A percentile compares a stretch with the other conserved stretches of the same genome.
phyloP scores from a whole-genome alignment of 768 basidiomycete genomes.

The Tulasnella sp. region DNA sequence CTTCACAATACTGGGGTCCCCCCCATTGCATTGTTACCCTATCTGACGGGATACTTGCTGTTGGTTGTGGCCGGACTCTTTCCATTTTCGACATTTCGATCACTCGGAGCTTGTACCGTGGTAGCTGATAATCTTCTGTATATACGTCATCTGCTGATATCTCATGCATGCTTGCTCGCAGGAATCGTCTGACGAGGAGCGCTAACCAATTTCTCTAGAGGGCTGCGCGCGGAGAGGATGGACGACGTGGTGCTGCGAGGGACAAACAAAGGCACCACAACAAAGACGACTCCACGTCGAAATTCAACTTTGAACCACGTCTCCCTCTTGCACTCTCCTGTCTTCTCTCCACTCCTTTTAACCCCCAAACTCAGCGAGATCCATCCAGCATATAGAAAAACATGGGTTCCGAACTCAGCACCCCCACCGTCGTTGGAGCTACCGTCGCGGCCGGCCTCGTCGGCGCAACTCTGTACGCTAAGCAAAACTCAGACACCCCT shows the following conservation, averaged over 20 bases:
- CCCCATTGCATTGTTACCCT: not conserved
- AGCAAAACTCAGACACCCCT: conserved; percentile 25
- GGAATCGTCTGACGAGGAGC: too few relatives aligned
- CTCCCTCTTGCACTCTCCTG: not conserved
- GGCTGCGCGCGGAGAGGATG: too few relatives aligned
- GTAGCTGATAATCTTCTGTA: too few relatives aligned
- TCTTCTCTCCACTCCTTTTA: not conserved
- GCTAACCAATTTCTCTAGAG: too few relatives aligned
- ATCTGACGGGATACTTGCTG: not conserved
- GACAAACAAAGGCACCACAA: not conserved
- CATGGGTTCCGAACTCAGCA: not conserved
- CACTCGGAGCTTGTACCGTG: too few relatives aligned
- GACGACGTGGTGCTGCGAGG: not conserved
- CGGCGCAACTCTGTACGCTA: conserved; percentile 38
- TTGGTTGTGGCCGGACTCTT: not conserved
- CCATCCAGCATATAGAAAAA: conserved; percentile 39
- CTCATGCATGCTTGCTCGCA: too few relatives aligned
- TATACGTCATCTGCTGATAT: too few relatives aligned
- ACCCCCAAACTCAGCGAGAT: conserved; percentile 40
- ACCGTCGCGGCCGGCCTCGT: conserved; percentile 44
- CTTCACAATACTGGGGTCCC: not conserved
- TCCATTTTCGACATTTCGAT: not conserved
- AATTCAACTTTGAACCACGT: conserved; percentile 6
- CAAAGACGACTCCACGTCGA: not conserved
- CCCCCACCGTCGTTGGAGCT: conserved; percentile 39